Base-by-base conservation (phyloP, 768 basidiomycete species). In the Calvatia gigantea region DNA sequence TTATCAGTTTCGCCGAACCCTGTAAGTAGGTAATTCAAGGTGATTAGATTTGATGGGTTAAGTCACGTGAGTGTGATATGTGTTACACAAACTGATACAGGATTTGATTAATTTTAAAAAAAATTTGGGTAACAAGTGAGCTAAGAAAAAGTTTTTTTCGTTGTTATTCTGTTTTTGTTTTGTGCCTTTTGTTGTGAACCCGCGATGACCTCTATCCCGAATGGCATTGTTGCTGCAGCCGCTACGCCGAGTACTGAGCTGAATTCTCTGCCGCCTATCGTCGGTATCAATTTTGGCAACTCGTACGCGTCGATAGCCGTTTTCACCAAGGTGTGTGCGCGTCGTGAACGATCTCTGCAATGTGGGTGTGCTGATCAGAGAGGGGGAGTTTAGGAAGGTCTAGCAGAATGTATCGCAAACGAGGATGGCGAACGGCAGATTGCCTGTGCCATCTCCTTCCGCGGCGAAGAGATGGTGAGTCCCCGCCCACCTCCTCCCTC, bases 391-490 rank as follows among this genome's bases (percentile, higher is more conserved):
- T 52, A 95, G 93, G 94, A 97, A 72, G 91, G 91, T 11, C 76
- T 89, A 28, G 87, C 95, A 39, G 91, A 94, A 66, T 96, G 92
- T 68, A 98, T 98, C 58, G 97, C 95, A 4, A 98, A 98, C 68
- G 95, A 98, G 68, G 96, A 98, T 68, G 96, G 97, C 28, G 96
- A 98, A 67, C 87, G 97, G 29, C 96, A 99, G 74, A 98, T 99
- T 64, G 94, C 94, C 0, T 93, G 91, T 67, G 94, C 94, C 25
- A 77, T 98, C 52, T 84, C 94, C 0, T 98, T 96, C 69, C 83
- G 84, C 37, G 94, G 93, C 25, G 91, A 96, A 70, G 90, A 98
- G 70, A 85, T 88, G 68, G 94, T 93, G 65, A 63, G 88, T 78
- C 21, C 11, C 37, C 28, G 7, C 45, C 23, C n/a, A n/a, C n/a